Evolutionary conservation across 1,284 basidiomycete species (phyloP).

Genomic region (Chalciporus sp.): DNA sequence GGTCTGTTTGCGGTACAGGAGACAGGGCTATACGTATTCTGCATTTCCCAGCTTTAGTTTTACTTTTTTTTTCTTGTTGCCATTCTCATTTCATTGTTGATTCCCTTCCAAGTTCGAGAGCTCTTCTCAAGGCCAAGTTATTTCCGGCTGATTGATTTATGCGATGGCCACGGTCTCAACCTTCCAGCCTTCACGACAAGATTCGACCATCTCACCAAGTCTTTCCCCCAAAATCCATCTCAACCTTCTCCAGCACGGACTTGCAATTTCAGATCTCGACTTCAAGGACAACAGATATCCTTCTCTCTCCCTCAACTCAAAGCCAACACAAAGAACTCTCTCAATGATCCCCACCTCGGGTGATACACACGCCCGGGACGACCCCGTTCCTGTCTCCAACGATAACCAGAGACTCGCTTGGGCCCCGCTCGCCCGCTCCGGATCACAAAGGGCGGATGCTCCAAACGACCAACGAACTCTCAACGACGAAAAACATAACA

Average conservation of each 20-base stretch:
- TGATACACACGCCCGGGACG: conserved; percentile 23
- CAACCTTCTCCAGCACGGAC: conserved; percentile 50
- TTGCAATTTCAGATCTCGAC: conserved; percentile 59
- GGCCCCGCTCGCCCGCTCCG: conserved; percentile 9
- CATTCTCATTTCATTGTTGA: conserved; percentile 8
- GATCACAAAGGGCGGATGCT: conserved; percentile 18
- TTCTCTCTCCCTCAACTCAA: conserved; percentile 36
- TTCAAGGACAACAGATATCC: conserved; percentile 66
- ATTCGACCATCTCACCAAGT: conserved; percentile 37
- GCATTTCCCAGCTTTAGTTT: not conserved
- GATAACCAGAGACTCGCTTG: conserved; percentile 15
- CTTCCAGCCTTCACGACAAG: conserved; percentile 45
- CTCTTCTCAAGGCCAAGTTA: conserved; percentile 14
- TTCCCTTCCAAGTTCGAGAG: conserved; percentile 18
- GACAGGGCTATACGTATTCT: not conserved
- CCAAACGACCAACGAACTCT: conserved; percentile 22
- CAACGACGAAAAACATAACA: conserved; percentile 28
- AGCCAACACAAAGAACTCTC: conserved; percentile 30
- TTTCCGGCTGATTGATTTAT: conserved; percentile 24
- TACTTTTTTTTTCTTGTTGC: conserved; percentile 3
- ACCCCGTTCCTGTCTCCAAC: conserved; percentile 9
- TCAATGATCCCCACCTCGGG: conserved; percentile 32
- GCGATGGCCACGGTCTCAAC: conserved; percentile 51
- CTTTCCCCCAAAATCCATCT: conserved; percentile 35
- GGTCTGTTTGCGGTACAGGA: not conserved